These are phyloP conservation scores for Plenodomus tracheiphilus DNA, from an alignment of 2,329 filamentous ascomycete species.

Conservation along the genomic window DNA sequence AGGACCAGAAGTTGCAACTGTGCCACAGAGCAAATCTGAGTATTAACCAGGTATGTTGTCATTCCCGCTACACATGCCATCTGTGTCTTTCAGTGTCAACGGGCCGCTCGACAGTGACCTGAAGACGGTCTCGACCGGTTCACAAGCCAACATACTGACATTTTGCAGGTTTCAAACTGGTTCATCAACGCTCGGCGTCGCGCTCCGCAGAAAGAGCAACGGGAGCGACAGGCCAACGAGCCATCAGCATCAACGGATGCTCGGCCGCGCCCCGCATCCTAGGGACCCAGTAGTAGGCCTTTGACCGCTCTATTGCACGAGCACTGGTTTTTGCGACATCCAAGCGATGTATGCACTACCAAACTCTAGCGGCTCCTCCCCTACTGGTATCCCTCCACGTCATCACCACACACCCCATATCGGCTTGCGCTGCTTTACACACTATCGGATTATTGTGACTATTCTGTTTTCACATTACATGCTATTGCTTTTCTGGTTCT, in stretches of 20 bases:
- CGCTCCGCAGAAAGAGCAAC: constrained; percentile 34
- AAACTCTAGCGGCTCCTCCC: no score
- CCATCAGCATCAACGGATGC: constrained; percentile 6
- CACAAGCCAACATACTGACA: constrained; percentile 9
- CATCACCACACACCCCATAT: neutral
- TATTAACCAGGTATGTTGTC: constrained; percentile 65
- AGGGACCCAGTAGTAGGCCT: neutral
- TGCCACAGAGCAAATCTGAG: constrained; percentile 76
- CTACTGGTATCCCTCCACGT: no score
- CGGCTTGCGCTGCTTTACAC: neutral
- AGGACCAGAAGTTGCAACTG: constrained; percentile 83
- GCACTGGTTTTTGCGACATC: neutral
- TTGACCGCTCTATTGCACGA: neutral
- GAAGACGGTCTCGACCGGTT: neutral
- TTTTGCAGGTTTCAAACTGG: constrained; percentile 69
- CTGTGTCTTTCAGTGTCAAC: constrained; percentile 14
- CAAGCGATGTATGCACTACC: neutral
- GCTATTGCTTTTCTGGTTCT: no score
- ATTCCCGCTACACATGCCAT: constrained; percentile 24
- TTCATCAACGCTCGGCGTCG: constrained; percentile 77
- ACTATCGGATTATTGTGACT: neutral
- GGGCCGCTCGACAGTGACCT: no score
- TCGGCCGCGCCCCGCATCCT: neutral
- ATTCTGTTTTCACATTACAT: no score
- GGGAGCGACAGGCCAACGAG: constrained; percentile 29